Percentiles rank a stretch among this genome's conserved stretches.
These are phyloP conservation scores for Fusarium napiforme DNA, from an alignment of 2,329 filamentous ascomycete species.

Conservation along the genomic window DNA sequence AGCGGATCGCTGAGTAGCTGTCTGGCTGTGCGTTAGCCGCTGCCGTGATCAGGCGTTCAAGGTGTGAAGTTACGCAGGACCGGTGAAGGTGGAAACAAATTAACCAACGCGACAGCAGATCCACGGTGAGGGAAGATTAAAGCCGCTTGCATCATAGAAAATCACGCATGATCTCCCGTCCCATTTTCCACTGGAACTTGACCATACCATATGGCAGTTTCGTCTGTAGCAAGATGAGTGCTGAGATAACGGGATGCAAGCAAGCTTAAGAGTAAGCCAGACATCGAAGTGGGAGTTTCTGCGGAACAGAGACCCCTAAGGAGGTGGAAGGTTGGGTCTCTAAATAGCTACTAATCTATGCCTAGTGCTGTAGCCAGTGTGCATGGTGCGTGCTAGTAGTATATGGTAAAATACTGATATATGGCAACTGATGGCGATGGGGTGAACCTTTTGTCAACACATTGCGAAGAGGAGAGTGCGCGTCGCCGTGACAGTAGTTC, in stretches of 20 bases:
- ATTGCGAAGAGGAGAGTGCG: background rate
- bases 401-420: background rate
- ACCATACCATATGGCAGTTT: background rate
- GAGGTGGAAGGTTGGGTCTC: background rate
- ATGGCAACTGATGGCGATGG: background rate
- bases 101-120: background rate
- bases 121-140: background rate
- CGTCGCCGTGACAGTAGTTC: background rate
- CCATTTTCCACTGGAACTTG: background rate
- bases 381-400: background rate
- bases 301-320: background rate
- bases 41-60: background rate
- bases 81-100: background rate
- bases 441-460: background rate
- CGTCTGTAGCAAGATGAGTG: background rate
- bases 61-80: background rate
- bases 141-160: no score
- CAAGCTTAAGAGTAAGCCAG: background rate
- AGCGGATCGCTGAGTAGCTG: background rate
- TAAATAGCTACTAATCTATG: background rate
- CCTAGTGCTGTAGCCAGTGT: background rate
- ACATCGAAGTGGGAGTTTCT: background rate
- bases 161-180: no score
- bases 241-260: background rate
- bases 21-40: background rate